Evolutionary conservation across 768 basidiomycete species (phyloP), one percentile per base, ranked within the genome.

Genomic region (Termitomyces sp.): DNA sequence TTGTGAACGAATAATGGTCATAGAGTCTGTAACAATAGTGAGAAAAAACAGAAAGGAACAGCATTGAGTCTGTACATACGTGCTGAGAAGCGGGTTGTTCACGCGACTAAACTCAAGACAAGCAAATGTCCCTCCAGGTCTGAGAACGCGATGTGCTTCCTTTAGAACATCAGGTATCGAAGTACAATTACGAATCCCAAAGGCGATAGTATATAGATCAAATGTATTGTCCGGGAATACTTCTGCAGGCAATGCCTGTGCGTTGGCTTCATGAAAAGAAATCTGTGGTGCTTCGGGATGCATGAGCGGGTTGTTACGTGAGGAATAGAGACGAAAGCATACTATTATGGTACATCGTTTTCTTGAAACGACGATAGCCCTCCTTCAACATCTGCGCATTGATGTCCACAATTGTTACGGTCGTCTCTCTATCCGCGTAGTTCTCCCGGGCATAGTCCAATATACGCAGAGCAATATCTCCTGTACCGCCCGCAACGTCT

Each of bases 311-410:
- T 40, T 25, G 31, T 3, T 15, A 49, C 3, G 11, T 29, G 29
- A 29, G 36, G 36, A 20, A 53, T 32, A 60, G 31, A 29, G 32
- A 34, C 3, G 37, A 58, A 17, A 31, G 77, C 86, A 74, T 68
- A 98, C 96, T 96, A 69, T 92, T 93, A 74, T 98, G 91, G 74
- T 98, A 99, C 91, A 99, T 96, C 1, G 96, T 98, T 81, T 92
- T 89, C 67, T 94, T 95, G 73, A 98, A 94, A 47, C 95, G 79
- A 69, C 84, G 89, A 73, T 85, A 83, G 2, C 97, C 97, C 71
- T 96, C 96, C 65, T 89, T 85, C 65, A 99, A 81, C 97, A 98
- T 99, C 70, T 96, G 89, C 2, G 83, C 84, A 69, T 98, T 99
- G 72, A 99, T 94, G 68, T 99, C 97, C 52, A 94, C 89, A 53